Percentiles rank a stretch among this genome's conserved stretches.
Evolutionary conservation across 2,329 filamentous ascomycete genomes (phyloP).

Genomic region (Cladophialophora chaetospira): DNA sequence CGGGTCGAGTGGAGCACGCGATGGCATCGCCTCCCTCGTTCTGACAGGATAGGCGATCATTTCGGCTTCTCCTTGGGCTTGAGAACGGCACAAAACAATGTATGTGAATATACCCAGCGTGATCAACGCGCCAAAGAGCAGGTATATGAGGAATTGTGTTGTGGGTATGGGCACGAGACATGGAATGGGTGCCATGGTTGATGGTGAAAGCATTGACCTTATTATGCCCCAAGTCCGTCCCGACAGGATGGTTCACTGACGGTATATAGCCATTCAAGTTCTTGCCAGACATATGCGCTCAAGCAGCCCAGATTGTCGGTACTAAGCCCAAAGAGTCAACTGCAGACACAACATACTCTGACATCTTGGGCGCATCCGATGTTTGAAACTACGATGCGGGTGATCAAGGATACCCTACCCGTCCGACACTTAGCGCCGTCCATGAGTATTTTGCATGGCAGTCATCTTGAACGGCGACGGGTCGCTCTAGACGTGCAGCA

Average conservation of each 20-base stretch:
- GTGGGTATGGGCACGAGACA: not conserved
- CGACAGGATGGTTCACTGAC: constrained; percentile 12
- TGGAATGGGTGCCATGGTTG: constrained; percentile 4
- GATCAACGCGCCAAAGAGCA: too few species aligned
- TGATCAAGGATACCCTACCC: not conserved
- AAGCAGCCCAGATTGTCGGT: not conserved
- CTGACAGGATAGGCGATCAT: not conserved
- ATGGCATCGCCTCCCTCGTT: not conserved
- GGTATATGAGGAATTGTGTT: too few species aligned
- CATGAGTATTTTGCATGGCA: not conserved
- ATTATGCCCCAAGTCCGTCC: constrained; percentile 9
- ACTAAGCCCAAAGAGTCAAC: not conserved
- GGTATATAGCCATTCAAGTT: not conserved
- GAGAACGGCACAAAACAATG: not conserved
- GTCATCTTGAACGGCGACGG: not conserved
- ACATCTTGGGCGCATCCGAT: not conserved
- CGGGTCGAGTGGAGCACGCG: not conserved
- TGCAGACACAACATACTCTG: not conserved
- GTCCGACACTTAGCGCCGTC: not conserved
- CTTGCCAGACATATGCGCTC: not conserved
- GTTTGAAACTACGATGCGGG: not conserved
- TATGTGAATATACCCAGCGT: not conserved
- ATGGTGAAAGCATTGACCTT: constrained; percentile 6
- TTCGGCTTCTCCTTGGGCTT: not conserved
- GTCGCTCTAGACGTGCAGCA: too few species aligned